Base-by-base conservation (phyloP, 1,284 basidiomycete genomes). In the Heterobasidion annosum region DNA sequence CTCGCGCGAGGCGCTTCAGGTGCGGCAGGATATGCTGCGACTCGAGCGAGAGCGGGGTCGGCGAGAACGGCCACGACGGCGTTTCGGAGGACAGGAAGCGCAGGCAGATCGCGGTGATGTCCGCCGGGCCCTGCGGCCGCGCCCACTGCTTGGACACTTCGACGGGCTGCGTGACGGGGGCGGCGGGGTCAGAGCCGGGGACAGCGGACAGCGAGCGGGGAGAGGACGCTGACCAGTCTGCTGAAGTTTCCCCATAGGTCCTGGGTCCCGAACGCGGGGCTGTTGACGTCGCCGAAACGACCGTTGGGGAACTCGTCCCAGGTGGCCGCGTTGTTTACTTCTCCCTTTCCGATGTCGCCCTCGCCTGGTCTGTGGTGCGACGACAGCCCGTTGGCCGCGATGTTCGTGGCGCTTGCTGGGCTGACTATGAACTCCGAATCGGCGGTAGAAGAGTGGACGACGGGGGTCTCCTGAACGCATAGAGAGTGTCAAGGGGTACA, bases 231-330 rank as follows among this genome's bases (percentile, higher is more conserved):
- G 62, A 84, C 85, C 51, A 77, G 73, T 35, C 82, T 70, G 48
- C 72, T 75, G 13, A 76, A 74, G 50, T 81, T 79, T 51, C 84
- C 85, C 87, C 88, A 91, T 7, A 77, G 83, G 59, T 85, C 85
- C 60, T 81, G 81, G 49, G 76, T 83, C 54, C 97, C 97, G 64
- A 91, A 99, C 0, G 96, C 96, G 6, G 96, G 96, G 74, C 91
- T 94, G 65, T 97, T 91, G 62, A 91, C 91, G 68, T 99, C 97
- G 58, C 97, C 97, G 69, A 98, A 99, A n/a, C 96, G 85, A 52
- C 96, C 96, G 65, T 99, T 99, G 3, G 96, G 96, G 68, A 97
- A 99, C 67, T 99, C 97, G 67, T 99, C 97, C 96, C 96, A 99
- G 18, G 81, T 82, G 2, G 84, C 77, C 0, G 85, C 85, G 58